These are phyloP conservation scores for Terfezia boudieri DNA, from an alignment of 495 filamentous ascomycete species.

Conservation along the genomic window DNA sequence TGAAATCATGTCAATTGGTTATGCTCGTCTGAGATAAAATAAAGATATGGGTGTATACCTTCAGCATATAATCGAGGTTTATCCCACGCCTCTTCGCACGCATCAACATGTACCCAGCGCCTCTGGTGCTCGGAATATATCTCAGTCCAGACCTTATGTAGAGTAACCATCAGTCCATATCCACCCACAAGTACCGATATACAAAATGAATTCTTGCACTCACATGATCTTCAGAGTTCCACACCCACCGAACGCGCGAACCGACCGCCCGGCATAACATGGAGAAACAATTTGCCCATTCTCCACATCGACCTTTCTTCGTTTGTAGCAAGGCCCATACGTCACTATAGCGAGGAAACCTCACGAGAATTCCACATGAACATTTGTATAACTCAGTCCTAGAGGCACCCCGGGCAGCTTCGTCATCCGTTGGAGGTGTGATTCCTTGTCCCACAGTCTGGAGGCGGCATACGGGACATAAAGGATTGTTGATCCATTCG, in stretches of 20 bases:
- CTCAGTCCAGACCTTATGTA: slow-evolving; percentile 60
- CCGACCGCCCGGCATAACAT: slow-evolving; percentile 94
- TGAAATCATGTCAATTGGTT: slow-evolving; percentile 8
- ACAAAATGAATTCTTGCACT: neutral
- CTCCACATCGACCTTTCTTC: slow-evolving; percentile 61
- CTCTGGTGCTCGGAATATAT: slow-evolving; percentile 85
- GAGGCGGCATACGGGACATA: slow-evolving; percentile 54
- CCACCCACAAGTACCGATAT: neutral
- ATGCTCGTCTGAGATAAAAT: neutral
- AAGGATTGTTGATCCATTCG: slow-evolving; percentile 86
- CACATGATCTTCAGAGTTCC: slow-evolving; percentile 82
- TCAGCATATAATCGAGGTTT: slow-evolving; percentile 82
- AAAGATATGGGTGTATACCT: slow-evolving; percentile 27
- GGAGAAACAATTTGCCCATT: slow-evolving; percentile 97
- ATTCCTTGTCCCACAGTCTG: slow-evolving; percentile 67
- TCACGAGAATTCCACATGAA: slow-evolving; percentile 58
- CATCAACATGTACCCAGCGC: slow-evolving; percentile 93
- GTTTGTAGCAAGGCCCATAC: slow-evolving; percentile 85
- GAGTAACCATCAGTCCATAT: neutral
- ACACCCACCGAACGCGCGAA: slow-evolving; percentile 84
- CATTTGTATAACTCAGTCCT: slow-evolving; percentile 81
- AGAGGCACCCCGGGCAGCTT: slow-evolving; percentile 64
- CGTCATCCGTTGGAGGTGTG: slow-evolving; percentile 67
- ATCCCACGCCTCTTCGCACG: slow-evolving; percentile 89
- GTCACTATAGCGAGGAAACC: slow-evolving; percentile 87